Percentiles rank a stretch among this genome's conserved stretches.
Conservation (phyloP, 2,329 filamentous ascomycete genomes). For the Corynespora cassiicola region DNA sequence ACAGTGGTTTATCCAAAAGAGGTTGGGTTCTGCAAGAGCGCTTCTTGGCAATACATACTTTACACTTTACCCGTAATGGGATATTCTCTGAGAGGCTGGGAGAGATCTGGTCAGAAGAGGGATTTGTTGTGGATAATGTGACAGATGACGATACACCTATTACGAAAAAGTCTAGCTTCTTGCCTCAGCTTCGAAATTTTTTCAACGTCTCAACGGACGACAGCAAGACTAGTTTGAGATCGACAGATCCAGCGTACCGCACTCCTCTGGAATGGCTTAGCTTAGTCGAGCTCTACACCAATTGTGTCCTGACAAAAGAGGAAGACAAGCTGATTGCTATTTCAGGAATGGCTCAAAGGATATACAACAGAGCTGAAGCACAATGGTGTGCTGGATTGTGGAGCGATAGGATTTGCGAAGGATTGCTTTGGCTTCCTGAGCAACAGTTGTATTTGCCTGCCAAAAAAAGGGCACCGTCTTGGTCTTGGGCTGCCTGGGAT, state of each 20-base stretch:
- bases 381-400: conserved; percentile 10
- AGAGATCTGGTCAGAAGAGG: conserved; percentile 1
- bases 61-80: conserved; percentile 7
- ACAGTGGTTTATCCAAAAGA: conserved; percentile 10
- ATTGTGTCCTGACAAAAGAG: conserved; percentile 7
- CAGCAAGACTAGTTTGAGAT: no score
- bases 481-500: conserved; percentile 10
- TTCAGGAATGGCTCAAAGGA: conserved; percentile 7
- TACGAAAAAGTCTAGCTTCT: no score
- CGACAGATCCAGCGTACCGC: background rate
- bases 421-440: conserved; percentile 5
- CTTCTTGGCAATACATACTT: conserved; percentile 5
- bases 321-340: conserved; percentile 10
- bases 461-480: conserved; percentile 1
- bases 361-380: background rate
- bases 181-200: no score
- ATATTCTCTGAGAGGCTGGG: conserved; percentile 1
- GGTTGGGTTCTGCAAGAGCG: conserved; percentile 13
- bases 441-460: background rate
- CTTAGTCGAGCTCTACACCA: conserved; percentile 7
- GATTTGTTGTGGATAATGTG: no score
- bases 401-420: conserved; percentile 4
- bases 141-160: no score
- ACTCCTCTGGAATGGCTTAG: conserved; percentile 5
- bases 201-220: no score